Percentiles rank a stretch among this genome's conserved stretches.
Evolutionary conservation across 2,329 filamentous ascomycete species (phyloP).

Genomic region (Xylaria sp.): DNA sequence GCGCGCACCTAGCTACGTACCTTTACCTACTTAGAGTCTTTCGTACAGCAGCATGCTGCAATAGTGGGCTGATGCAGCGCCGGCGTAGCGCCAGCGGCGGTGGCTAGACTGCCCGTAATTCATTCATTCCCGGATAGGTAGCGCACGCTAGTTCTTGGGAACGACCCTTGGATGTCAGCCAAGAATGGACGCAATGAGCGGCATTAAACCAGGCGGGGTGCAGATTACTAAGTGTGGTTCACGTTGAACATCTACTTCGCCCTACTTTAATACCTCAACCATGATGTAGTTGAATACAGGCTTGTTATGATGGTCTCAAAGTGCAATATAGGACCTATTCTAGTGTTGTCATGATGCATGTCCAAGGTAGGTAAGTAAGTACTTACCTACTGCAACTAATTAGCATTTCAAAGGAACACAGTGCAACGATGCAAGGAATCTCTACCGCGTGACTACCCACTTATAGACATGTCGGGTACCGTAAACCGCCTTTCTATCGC

Average conservation of each 20-base stretch:
- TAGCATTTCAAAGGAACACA: not conserved
- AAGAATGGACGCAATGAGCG: not conserved
- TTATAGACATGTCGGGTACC: not conserved
- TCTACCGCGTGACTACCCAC: not conserved
- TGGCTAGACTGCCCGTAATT: not conserved
- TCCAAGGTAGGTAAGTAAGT: too few species aligned
- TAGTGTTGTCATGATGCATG: not conserved
- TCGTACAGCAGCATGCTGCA: not conserved
- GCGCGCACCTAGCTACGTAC: not conserved
- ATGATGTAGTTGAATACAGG: not conserved
- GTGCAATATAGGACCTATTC: not conserved
- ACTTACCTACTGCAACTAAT: too few species aligned
- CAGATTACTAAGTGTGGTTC: not conserved
- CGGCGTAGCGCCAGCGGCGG: not conserved
- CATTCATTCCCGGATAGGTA: not conserved
- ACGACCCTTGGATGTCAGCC: not conserved
- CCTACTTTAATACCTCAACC: not conserved
- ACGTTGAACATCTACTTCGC: not conserved
- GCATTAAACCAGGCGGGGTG: conserved; percentile 2
- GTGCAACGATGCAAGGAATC: not conserved
- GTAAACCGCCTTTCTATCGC: not conserved
- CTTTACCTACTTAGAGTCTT: too few species aligned
- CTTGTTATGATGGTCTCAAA: not conserved
- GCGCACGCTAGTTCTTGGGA: not conserved
- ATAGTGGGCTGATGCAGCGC: conserved; percentile 4